Conservation (phyloP, 345 rosid genomes). For the thale cress (Arabidopsis thaliana) region DNA sequence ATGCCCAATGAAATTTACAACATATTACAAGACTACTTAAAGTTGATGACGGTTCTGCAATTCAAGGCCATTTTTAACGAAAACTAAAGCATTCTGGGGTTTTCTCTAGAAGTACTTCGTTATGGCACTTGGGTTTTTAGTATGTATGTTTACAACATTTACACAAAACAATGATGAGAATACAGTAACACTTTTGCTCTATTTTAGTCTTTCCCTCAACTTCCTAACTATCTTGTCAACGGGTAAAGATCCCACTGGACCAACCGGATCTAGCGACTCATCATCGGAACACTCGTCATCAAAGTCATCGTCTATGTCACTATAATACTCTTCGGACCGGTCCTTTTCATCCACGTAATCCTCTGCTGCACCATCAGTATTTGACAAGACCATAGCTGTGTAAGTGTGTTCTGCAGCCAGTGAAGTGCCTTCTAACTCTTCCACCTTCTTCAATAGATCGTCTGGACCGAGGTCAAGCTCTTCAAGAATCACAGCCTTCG, state of each 20-base stretch:
- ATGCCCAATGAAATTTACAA: not conserved
- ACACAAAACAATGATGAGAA: constrained; percentile 17
- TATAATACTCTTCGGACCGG: constrained; percentile 40
- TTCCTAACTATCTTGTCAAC: constrained; percentile 64
- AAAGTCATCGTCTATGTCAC: constrained; percentile 46
- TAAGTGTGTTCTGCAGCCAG: constrained; percentile 75
- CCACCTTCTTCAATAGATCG: constrained; percentile 68
- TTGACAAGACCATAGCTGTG: constrained; percentile 64
- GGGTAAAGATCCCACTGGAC: constrained; percentile 60
- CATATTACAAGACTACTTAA: not conserved
- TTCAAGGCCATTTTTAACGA: too few relatives aligned
- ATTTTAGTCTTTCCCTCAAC: constrained; percentile 43
- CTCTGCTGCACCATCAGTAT: constrained; percentile 44
- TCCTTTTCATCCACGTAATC: constrained; percentile 44
- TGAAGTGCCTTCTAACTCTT: constrained; percentile 70
- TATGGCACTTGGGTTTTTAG: not conserved
- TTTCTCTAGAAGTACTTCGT: not conserved
- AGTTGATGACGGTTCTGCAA: too few relatives aligned
- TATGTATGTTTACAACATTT: constrained; percentile 20
- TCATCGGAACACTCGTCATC: constrained; percentile 56
- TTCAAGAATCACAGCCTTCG: constrained; percentile 68
- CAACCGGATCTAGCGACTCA: constrained; percentile 48
- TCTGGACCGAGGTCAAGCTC: constrained; percentile 66
- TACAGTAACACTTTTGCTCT: constrained; percentile 9
- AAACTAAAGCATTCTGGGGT: too few relatives aligned